Evolutionary conservation across 169 alveolate genomes (phyloP), one percentile per base, ranked within the genome.

Genomic region (Plasmodium cynomolgi): DNA sequence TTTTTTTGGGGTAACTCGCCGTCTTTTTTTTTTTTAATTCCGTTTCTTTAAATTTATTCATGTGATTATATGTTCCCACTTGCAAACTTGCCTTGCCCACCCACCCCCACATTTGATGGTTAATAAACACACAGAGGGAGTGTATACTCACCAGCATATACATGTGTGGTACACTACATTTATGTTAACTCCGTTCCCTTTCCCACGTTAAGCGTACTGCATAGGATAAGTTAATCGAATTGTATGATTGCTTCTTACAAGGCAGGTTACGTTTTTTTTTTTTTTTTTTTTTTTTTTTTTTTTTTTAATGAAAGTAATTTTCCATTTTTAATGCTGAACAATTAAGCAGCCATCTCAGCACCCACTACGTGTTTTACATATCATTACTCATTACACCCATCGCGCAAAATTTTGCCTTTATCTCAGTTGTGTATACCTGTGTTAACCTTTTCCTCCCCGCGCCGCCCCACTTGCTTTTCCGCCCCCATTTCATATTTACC

Each of bases 321-420:
- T 62, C 75, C 75, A 62, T 62, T 62, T 62, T 62, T 62, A 62
- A 62, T 62, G 75, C 75, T 62, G 15, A 62, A 62, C 75, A 17
- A 62, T 62, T 62, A 62, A 62, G 75, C 9, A 62, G 75, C 75
- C 33, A n/a, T 20, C 15, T 62, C 15, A n/a, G 37, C 34, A 20
- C 33, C 75, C 26, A 62, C 75, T 17, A 62, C 33, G 33, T 62
- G 75, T 62, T 11, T 7, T 62, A 62, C 75, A n/a, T n/a, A 20
- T 62, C n/a, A 62, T 56, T n/a, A 13, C 72, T 17, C 23, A 26
- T n/a, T 62, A 62, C 33, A n/a, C 33, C 26, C 33, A n/a, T 26
- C 75, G 26, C 75, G 33, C 15, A 62, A 62, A 62, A 62, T 62
- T 62, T 62, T 62, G 33, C 75, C 26, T 5, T 62, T 62, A 62